Evolutionary conservation across 2,329 filamentous ascomycete genomes (phyloP), one percentile per base, ranked within the genome.

Genomic region (Ceratocystis colombiana): DNA sequence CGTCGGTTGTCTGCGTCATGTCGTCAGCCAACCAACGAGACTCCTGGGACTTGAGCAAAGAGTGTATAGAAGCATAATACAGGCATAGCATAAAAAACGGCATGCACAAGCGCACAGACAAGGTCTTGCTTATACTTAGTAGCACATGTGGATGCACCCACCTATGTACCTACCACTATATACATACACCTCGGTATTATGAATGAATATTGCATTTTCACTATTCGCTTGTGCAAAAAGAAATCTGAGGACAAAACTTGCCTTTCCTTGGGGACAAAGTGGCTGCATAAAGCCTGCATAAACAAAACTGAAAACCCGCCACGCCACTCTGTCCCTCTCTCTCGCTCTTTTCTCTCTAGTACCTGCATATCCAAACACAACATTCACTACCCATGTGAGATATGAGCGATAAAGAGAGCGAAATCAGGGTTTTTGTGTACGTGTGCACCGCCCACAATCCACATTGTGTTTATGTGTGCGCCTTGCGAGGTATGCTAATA

Each of bases 1-100:
- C 17, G 55, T 25, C 30, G 25, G 55, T 28, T 37, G 55, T n/a
- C 33, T 59, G 55, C 55, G 28, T 59, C 25, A 59, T 37, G 55
- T 8, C 2, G 17, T n/a, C 6, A 37, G 22, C 5, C 25, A 17
- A 37, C 17, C 15, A 20, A 37, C 17, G 20, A 62, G n/a, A 45
- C 37, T 41, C 3, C 37, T 41, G 37, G 37, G 37, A 10, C 37
- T 41, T 41, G 37, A 15, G 37, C 10, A 41, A 15, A 41, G 10
- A 41, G 37, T 41, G 37, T 41, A 41, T 41, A 4, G 37, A n/a
- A 62, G 45, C 22, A 28, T 15, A 62, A 48, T n/a, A 44, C 20
- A 45, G 1, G 20, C 15, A 61, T 46, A 28, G 20, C 15, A 53
- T 15, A 53, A n/a, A 10, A 22, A 4, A 1, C 20, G 7, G 30